Percentiles rank a stretch among this genome's conserved stretches.
Conservation (phyloP, 1,284 basidiomycete species). For the Marasmius sp. region DNA sequence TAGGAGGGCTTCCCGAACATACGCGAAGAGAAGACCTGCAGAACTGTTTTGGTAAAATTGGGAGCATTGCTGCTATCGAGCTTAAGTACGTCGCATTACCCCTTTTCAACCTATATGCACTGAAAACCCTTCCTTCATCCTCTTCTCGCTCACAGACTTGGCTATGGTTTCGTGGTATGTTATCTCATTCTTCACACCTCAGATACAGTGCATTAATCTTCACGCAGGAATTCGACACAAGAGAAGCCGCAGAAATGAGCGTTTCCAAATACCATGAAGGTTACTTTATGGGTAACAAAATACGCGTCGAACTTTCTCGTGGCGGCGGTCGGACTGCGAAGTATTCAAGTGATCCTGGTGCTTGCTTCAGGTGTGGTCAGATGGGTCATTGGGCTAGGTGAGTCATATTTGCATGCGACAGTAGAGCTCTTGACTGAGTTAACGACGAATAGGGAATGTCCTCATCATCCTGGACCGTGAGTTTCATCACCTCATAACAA, state of each 20-base stretch:
- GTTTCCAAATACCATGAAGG: slow-evolving; percentile 85
- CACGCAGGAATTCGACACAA: slow-evolving; percentile 74
- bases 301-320: slow-evolving; percentile 80
- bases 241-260: slow-evolving; percentile 79
- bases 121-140: slow-evolving; percentile 15
- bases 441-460: slow-evolving; percentile 61
- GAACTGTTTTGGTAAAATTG: slow-evolving; percentile 82
- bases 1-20: slow-evolving; percentile 82
- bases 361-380: slow-evolving; percentile 82
- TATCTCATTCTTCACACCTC: slow-evolving; percentile 2
- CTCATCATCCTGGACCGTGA: slow-evolving; percentile 51
- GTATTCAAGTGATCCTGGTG: slow-evolving; percentile 73
- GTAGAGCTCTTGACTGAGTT: slow-evolving; percentile 6
- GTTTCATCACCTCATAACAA: slow-evolving; percentile 10
- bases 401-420: slow-evolving; percentile 25
- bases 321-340: slow-evolving; percentile 80
- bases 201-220: background rate
- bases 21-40: slow-evolving; percentile 80
- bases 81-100: slow-evolving; percentile 62
- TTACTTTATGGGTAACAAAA: slow-evolving; percentile 86
- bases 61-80: slow-evolving; percentile 73
- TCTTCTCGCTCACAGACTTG: slow-evolving; percentile 48
- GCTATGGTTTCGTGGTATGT: slow-evolving; percentile 84
- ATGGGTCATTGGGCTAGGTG: slow-evolving; percentile 86
- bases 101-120: slow-evolving; percentile 6